Evolutionary conservation across 1,284 basidiomycete genomes (phyloP).

Genomic region (Peniophora sp.): DNA sequence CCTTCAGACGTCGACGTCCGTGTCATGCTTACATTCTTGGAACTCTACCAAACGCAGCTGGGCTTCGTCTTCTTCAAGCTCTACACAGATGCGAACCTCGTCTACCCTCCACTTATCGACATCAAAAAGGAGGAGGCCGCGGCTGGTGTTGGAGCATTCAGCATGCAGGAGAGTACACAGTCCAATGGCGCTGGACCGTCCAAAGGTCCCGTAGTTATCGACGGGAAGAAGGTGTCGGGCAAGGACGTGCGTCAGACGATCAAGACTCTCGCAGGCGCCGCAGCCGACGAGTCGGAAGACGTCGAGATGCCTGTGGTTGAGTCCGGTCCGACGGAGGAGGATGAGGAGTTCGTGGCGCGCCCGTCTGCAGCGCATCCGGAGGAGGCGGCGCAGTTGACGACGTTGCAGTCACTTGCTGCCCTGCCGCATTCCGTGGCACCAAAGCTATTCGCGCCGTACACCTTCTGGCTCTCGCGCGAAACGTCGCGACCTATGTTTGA

Average conservation of each 20-base stretch:
- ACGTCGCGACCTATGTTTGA: conserved; percentile 91
- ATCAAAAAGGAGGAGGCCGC: conserved; percentile 78
- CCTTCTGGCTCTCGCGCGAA: conserved; percentile 94
- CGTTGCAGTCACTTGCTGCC: conserved; percentile 67
- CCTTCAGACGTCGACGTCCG: conserved; percentile 95
- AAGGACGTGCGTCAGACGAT: conserved; percentile 73
- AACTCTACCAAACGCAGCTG: conserved; percentile 95
- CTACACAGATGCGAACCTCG: conserved; percentile 88
- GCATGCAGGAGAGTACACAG: conserved; percentile 50
- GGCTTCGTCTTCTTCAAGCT: conserved; percentile 98
- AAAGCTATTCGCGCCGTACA: conserved; percentile 79
- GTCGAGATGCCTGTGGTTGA: conserved; percentile 30
- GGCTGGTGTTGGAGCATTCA: conserved; percentile 88
- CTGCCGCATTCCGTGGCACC: conserved; percentile 45
- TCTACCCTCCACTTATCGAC: conserved; percentile 94
- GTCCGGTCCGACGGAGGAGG: conserved; percentile 19
- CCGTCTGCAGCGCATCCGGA: conserved; percentile 56
- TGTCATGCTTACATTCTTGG: conserved; percentile 97
- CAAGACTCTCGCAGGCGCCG: conserved; percentile 44
- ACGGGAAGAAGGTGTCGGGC: conserved; percentile 52
- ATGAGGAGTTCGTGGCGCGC: conserved; percentile 67
- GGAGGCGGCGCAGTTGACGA: conserved; percentile 56
- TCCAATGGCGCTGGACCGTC: conserved; percentile 22
- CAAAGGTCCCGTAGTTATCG: conserved; percentile 38
- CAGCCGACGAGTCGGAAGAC: conserved; percentile 24